phyloP scores from a whole-genome alignment of 2,329 filamentous ascomycete species.

The Uncinocarpus reesii region DNA sequence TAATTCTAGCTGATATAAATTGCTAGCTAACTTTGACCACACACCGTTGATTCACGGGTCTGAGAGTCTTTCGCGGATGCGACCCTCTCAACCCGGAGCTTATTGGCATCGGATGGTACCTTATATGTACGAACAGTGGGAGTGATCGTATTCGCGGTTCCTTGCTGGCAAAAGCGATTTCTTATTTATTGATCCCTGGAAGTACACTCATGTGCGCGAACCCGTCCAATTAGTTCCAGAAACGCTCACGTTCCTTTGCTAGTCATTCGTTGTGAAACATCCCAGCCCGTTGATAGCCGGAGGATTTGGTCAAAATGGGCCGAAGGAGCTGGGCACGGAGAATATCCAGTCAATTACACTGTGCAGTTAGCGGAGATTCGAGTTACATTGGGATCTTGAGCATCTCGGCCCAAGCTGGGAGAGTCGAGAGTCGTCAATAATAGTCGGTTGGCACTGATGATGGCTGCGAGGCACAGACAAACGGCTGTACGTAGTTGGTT shows the following conservation, averaged over 20 bases:
- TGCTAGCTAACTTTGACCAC: too few species aligned
- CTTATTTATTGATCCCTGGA: too few species aligned
- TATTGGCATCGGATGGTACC: too few species aligned
- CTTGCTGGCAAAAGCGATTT: background rate
- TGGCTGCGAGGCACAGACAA: background rate
- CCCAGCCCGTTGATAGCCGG: conserved; percentile 5
- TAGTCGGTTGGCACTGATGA: too few species aligned
- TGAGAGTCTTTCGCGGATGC: too few species aligned
- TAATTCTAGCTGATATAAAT: too few species aligned
- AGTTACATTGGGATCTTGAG: conserved; percentile 7
- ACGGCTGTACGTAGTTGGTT: too few species aligned
- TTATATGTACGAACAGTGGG: too few species aligned
- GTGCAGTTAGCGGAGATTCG: background rate
- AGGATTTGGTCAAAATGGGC: background rate
- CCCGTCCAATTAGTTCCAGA: conserved; percentile 2
- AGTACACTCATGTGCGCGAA: background rate
- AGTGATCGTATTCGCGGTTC: background rate
- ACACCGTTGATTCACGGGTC: too few species aligned
- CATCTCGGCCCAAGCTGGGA: background rate
- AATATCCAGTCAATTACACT: background rate
- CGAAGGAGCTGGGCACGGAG: background rate
- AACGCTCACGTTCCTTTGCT: background rate
- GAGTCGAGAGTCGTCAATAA: too few species aligned
- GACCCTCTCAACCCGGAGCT: too few species aligned
- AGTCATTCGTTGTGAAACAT: background rate